A percentile compares a stretch with the other conserved stretches of the same genome.
phyloP scores from a whole-genome alignment of 2,329 filamentous ascomycete genomes.

The Cladorrhinum sp. region DNA sequence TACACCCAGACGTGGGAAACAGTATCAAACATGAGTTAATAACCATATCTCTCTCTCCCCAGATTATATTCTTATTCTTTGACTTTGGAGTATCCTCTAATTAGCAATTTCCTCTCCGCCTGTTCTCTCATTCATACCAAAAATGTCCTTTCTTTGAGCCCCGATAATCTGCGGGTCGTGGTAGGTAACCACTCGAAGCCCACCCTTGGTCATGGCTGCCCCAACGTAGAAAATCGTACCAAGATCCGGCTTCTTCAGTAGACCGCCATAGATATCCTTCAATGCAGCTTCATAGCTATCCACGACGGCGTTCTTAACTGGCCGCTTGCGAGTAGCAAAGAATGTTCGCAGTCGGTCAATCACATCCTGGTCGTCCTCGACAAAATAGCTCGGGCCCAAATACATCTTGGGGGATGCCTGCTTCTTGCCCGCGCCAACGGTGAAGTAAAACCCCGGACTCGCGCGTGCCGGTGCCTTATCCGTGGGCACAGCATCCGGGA shows the following conservation, averaged over 20 bases:
- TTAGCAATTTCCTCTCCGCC: too few relatives aligned
- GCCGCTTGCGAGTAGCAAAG: constrained; percentile 22
- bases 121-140: neutral
- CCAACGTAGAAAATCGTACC: constrained; percentile 1
- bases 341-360: constrained; percentile 22
- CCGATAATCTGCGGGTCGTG: neutral
- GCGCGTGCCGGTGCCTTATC: constrained; percentile 22
- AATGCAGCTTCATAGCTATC: constrained; percentile 26
- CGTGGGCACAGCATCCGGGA: constrained; percentile 21
- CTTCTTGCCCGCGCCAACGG: constrained; percentile 22
- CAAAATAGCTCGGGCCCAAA: constrained; percentile 25
- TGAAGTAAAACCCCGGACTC: constrained; percentile 29
- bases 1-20: too few relatives aligned
- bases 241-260: constrained; percentile 6
- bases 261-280: constrained; percentile 15
- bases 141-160: neutral
- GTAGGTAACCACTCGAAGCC: constrained; percentile 2
- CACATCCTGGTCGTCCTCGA: constrained; percentile 27
- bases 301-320: constrained; percentile 15
- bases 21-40: too few relatives aligned
- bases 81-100: too few relatives aligned
- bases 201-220: constrained; percentile 1
- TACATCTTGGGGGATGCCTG: constrained; percentile 27
- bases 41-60: too few relatives aligned
- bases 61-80: too few relatives aligned